A percentile compares a stretch with the other conserved stretches of the same genome.
Evolutionary conservation across 2,329 filamentous ascomycete genomes (phyloP).

Genomic region (Venturia pyrina): DNA sequence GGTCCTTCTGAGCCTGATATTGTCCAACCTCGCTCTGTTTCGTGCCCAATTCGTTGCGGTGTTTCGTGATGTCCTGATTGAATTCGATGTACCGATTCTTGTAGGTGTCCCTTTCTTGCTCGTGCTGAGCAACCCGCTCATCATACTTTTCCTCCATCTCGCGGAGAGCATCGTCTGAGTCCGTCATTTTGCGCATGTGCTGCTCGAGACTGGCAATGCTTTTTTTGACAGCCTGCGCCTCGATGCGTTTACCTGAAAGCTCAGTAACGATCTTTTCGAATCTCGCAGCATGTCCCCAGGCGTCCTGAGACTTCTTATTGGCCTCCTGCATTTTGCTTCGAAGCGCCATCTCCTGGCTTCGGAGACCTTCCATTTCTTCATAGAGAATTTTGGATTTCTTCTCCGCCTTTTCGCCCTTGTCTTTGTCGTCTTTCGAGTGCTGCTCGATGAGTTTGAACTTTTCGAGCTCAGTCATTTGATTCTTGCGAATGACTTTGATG

Average conservation of each 20-base stretch:
- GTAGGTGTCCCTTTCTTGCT: constrained; percentile 52
- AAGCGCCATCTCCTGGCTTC: constrained; percentile 20
- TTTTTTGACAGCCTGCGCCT: constrained; percentile 59
- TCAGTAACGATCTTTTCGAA: constrained; percentile 67
- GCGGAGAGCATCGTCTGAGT: constrained; percentile 68
- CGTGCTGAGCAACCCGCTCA: constrained; percentile 57
- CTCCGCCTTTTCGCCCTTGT: constrained; percentile 62
- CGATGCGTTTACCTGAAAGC: constrained; percentile 65
- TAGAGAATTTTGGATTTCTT: constrained; percentile 56
- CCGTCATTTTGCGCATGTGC: constrained; percentile 66
- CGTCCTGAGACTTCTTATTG: constrained; percentile 47
- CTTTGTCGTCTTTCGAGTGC: constrained; percentile 74
- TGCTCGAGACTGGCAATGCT: constrained; percentile 60
- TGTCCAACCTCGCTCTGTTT: constrained; percentile 59
- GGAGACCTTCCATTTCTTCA: constrained; percentile 49
- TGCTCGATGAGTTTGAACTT: constrained; percentile 65
- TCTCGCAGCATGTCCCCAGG: constrained; percentile 61
- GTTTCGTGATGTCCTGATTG: constrained; percentile 38
- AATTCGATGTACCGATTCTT: constrained; percentile 57
- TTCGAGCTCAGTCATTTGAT: constrained; percentile 64
- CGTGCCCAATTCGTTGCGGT: constrained; percentile 30
- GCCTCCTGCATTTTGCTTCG: constrained; percentile 25
- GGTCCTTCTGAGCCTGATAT: constrained; percentile 75
- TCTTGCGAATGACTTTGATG: constrained; percentile 77
- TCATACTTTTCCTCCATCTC: constrained; percentile 68